Base-by-base conservation (phyloP, 2,329 filamentous ascomycete genomes). In the Neofusicoccum cordaticola region DNA sequence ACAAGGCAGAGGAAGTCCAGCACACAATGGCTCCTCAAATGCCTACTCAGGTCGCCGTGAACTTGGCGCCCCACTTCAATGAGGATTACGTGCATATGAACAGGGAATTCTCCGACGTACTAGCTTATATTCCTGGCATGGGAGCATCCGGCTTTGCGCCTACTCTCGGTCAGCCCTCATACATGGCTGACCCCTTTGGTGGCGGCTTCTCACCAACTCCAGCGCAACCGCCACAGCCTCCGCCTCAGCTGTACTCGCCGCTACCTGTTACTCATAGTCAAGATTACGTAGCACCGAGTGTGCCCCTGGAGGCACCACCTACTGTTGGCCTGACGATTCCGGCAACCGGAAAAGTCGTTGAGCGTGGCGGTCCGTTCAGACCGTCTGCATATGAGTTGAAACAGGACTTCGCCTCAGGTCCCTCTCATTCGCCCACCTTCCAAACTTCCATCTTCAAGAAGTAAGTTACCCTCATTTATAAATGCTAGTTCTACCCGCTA, bases 1-100 rank as follows among this genome's bases (percentile, higher is more conserved):
- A 99, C 81, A 88, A 87, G 74, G 81, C 83, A 34, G 84, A 85
- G 68, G 82, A 85, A 69, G 71, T 84, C 15, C 73, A 75, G 56
- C 66, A 70, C 13, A 62, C 71, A 64, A 66, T 71, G 19, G 66
- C 69, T 15, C 62, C 71, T 19, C 75, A 75, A 67, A 66, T 72
- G 42, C 51, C 66, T 69, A 72, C 79, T 69, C 66, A 69, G 22
- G 74, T 72, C 62, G 76, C 73, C 68, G 68, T 70, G 35, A 58
- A 57, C 35, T 63, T 68, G 37, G 61, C 65, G 44, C 61, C 53
- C 44, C 66, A 67, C 48, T 48, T 65, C 45, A 60, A 57, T 31
- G 56, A 65, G 35, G 78, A 80, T 63, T 81, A 80, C 66, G 71
- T 81, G 66, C 77, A 77, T 17, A 72, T 76, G 62, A 65, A 69